A percentile compares a stretch with the other conserved stretches of the same genome.
phyloP scores from a whole-genome alignment of 352 stramenopile species.

The Phytophthora fragariaefolia region DNA sequence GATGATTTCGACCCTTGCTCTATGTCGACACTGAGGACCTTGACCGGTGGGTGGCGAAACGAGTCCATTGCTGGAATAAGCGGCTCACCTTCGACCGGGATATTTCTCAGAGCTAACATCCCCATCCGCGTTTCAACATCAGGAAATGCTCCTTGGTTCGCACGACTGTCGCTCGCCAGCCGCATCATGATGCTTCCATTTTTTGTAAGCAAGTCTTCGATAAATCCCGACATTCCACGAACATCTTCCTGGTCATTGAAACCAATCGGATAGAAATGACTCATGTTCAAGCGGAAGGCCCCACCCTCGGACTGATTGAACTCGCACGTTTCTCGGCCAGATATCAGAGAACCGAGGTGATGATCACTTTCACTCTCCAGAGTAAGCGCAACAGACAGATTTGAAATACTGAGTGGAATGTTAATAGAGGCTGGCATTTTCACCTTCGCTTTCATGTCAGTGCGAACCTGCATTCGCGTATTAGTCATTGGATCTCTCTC shows the following conservation, averaged over 20 bases:
- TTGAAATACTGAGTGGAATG: constrained; percentile 72
- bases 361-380: constrained; percentile 49
- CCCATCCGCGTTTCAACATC: constrained; percentile 79
- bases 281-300: constrained; percentile 81
- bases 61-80: constrained; percentile 74
- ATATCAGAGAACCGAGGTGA: constrained; percentile 59
- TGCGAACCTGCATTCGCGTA: constrained; percentile 74
- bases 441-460: constrained; percentile 67
- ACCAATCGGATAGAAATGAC: constrained; percentile 63
- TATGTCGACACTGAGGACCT: constrained; percentile 73
- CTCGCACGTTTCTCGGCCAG: constrained; percentile 58
- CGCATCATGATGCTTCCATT: constrained; percentile 69
- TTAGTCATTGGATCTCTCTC: constrained; percentile 50
- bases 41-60: constrained; percentile 67
- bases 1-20: constrained; percentile 45
- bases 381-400: constrained; percentile 64
- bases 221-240: constrained; percentile 60
- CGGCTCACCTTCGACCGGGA: constrained; percentile 64
- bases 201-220: constrained; percentile 63
- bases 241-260: constrained; percentile 51
- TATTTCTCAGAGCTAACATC: constrained; percentile 62
- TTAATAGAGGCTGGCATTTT: constrained; percentile 77
- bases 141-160: constrained; percentile 67
- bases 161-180: constrained; percentile 40
- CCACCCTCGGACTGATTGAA: constrained; percentile 66